Evolutionary conservation across 176 grass and related monocot genomes (phyloP).

Genomic region (Raddia guianensis): DNA sequence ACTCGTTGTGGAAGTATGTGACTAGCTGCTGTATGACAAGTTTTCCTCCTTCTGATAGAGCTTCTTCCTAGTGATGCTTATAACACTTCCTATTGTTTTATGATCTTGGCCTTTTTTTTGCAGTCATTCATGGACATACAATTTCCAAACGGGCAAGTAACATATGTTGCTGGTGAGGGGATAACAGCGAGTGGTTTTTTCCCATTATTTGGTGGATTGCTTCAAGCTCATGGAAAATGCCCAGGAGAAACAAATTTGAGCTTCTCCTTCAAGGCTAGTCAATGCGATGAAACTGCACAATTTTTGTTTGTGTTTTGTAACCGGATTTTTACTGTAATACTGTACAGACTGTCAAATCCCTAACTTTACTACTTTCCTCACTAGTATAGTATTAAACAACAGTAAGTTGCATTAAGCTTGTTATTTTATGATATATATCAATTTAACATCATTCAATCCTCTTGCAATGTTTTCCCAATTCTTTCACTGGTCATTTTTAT

Average conservation of each 20-base stretch:
- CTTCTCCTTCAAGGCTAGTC: conserved; percentile 83
- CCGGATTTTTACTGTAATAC: background rate
- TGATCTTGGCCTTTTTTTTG: conserved; percentile 41
- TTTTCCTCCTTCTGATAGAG: background rate
- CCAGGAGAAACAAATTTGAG: conserved; percentile 89
- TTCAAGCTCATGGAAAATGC: conserved; percentile 80
- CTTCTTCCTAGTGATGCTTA: background rate
- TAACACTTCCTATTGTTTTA: background rate
- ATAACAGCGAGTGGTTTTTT: conserved; percentile 77
- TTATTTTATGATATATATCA: background rate
- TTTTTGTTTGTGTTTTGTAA: conserved; percentile 25
- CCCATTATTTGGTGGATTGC: conserved; percentile 79
- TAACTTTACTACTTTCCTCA: background rate
- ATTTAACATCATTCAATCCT: conserved; percentile 25
- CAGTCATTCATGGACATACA: conserved; percentile 98
- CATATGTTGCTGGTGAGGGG: conserved; percentile 92
- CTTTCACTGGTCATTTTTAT: conserved; percentile 32
- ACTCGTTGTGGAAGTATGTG: background rate
- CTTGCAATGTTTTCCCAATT: conserved; percentile 14
- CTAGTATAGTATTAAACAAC: background rate
- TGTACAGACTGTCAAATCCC: background rate
- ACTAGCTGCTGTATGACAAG: background rate
- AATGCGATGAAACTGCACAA: background rate
- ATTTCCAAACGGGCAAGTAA: conserved; percentile 89
- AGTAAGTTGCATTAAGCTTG: conserved; percentile 6